Evolutionary conservation across 768 basidiomycete species (phyloP).

Genomic region (Agaricus bisporus): DNA sequence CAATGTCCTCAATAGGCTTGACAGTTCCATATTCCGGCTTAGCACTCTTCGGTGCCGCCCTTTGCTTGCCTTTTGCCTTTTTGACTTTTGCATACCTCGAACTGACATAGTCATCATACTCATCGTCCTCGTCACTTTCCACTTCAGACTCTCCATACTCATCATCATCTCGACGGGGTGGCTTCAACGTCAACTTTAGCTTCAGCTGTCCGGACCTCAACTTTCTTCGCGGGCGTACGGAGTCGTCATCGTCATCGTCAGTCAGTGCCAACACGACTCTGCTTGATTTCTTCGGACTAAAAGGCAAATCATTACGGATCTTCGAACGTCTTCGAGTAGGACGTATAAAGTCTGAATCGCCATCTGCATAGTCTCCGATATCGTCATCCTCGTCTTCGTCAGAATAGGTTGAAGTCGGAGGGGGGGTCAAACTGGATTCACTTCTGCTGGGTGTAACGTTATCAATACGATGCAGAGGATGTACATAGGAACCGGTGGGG

Average conservation of each 20-base stretch:
- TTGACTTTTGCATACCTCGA: constrained; percentile 7
- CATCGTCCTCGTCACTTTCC: constrained; percentile 15
- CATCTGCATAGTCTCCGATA: constrained; percentile 15
- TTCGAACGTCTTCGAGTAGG: neutral
- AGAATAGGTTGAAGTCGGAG: constrained; percentile 23
- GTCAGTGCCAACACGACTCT: neutral
- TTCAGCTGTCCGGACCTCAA: constrained; percentile 2
- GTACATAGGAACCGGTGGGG: constrained; percentile 51
- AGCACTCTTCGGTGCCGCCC: constrained; percentile 21
- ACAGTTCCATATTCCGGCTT: constrained; percentile 40
- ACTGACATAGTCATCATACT: constrained; percentile 1
- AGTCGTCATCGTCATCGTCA: constrained; percentile 3
- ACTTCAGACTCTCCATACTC: constrained; percentile 5
- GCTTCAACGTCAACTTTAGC: constrained; percentile 3
- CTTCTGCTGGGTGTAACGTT: constrained; percentile 25
- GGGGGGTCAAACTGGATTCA: constrained; percentile 17
- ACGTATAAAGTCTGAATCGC: constrained; percentile 15
- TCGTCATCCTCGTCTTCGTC: constrained; percentile 14
- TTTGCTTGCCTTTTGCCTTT: constrained; percentile 15
- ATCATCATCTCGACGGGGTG: neutral
- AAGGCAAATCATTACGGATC: constrained; percentile 3
- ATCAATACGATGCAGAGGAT: constrained; percentile 50
- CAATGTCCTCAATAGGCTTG: constrained; percentile 33
- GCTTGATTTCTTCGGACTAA: constrained; percentile 5
- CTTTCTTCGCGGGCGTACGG: neutral